Base-by-base conservation (phyloP, 2,329 filamentous ascomycete genomes). In the Ophiocordyceps unilateralis region DNA sequence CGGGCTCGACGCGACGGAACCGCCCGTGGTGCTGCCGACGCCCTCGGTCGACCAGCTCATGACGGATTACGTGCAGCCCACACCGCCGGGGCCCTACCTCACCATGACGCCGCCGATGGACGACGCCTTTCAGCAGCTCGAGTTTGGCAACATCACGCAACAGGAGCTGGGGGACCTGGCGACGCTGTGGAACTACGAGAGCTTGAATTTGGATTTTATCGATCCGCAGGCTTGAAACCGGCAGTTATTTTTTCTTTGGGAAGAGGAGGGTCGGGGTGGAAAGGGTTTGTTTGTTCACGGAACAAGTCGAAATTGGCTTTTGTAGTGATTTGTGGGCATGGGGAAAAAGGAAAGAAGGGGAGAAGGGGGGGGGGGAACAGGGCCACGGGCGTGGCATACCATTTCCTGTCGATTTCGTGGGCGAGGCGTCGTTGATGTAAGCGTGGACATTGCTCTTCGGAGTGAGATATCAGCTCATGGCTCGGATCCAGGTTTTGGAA, bases 161-260 rank as follows among this genome's bases (percentile, higher is more conserved):
- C 44, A 43, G 2, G 45, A 53, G 37, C 44, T 53, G 11, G 51
- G 51, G 9, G 50, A 50, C 12, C 46, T 53, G 5, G 51, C 51
- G 9, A 50, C 51, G 2, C 42, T 53, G 1, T 53, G 51, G 51
- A 47, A 23, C 19, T 53, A 50, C 49, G 50, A 53, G 38, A 51
- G 49, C 22, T 44, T 37, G 34, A 53, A 53, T 20, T 20, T 53
- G 28, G 44, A 48, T 28, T 45, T 49, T 42, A 39, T 39, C 17
- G 44, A 40, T 19, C 40, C 45, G 30, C 24, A 39, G 5, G 19
- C 19, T 10, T n/a, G 19, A 10, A 39, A 26, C 28, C 7, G 30
- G 7, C 14, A 3, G 4, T 32, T 32, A 15, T 32, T 14, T 32
- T 32, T 14, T 32, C 15, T 32, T 10, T 10, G n/a, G n/a, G n/a